These are phyloP conservation scores for Dichomitus squalens DNA, from an alignment of 1,284 basidiomycete genomes.

Conservation along the genomic window DNA sequence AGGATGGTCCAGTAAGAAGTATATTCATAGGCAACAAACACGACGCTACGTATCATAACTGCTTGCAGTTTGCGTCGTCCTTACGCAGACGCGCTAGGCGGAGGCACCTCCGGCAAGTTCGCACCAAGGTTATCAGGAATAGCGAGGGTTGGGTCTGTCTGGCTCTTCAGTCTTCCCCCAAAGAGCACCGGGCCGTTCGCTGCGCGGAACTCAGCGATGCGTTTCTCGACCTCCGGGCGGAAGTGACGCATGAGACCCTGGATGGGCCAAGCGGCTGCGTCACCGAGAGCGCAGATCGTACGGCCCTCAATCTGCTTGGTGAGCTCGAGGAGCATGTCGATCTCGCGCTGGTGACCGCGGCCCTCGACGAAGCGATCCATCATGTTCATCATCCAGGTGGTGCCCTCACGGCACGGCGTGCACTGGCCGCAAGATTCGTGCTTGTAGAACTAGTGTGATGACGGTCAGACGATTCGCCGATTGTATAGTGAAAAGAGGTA, in stretches of 20 bases:
- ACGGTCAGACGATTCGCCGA: not conserved
- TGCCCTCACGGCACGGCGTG: conserved; percentile 95
- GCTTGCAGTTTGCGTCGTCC: not conserved
- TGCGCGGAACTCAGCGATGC: conserved; percentile 81
- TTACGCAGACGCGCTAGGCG: conserved; percentile 11
- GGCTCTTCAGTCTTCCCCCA: conserved; percentile 79
- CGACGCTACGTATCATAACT: not conserved
- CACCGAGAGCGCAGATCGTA: conserved; percentile 95
- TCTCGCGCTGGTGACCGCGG: conserved; percentile 89
- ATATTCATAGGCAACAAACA: not conserved
- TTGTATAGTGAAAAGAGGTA: not conserved
- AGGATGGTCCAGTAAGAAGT: not conserved
- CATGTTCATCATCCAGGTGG: conserved; percentile 99
- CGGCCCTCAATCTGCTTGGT: conserved; percentile 97
- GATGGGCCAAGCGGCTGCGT: conserved; percentile 98
- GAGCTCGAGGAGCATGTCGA: conserved; percentile 94
- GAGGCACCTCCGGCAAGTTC: conserved; percentile 38
- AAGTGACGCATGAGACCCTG: conserved; percentile 97
- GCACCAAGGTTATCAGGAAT: conserved; percentile 82
- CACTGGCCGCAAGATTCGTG: conserved; percentile 99
- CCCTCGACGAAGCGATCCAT: conserved; percentile 94
- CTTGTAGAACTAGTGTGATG: conserved; percentile 78
- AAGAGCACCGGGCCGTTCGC: conserved; percentile 87
- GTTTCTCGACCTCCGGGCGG: conserved; percentile 90
- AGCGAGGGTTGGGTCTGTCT: conserved; percentile 75